Percentiles rank a stretch among this genome's conserved stretches.
phyloP scores from a whole-genome alignment of 2,329 filamentous ascomycete species.

The Neocucurbitaria cava region DNA sequence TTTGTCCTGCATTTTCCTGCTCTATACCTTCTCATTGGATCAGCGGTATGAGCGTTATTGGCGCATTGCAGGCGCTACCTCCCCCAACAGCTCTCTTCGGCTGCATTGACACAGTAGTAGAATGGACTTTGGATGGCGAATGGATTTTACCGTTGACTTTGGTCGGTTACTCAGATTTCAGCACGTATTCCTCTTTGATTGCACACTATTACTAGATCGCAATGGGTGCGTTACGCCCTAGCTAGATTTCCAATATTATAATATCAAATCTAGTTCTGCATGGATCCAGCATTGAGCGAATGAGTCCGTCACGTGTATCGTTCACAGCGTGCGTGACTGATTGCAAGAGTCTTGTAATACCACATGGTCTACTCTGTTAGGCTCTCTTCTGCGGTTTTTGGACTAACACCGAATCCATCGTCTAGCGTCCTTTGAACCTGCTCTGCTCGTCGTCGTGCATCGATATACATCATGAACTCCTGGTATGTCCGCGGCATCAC shows the following conservation, averaged over 20 bases:
- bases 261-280: background rate
- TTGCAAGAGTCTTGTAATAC: background rate
- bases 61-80: slow-evolving; percentile 4
- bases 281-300: no score
- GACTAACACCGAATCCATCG: slow-evolving; percentile 36
- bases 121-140: background rate
- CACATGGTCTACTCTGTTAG: slow-evolving; percentile 40
- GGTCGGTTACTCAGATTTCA: slow-evolving; percentile 8
- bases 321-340: background rate
- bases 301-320: background rate
- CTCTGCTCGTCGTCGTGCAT: slow-evolving; percentile 64
- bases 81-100: background rate
- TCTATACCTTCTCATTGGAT: slow-evolving; percentile 4
- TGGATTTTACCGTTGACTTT: background rate
- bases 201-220: slow-evolving; percentile 16
- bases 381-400: slow-evolving; percentile 43
- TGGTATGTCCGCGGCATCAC: slow-evolving; percentile 70
- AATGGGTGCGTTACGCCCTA: background rate
- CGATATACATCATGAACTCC: slow-evolving; percentile 71
- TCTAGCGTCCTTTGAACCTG: slow-evolving; percentile 52
- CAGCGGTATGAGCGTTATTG: slow-evolving; percentile 1
- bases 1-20: slow-evolving; percentile 1
- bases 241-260: background rate
- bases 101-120: no score
- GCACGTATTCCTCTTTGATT: slow-evolving; percentile 4